Percentiles rank a stretch among this genome's conserved stretches.
Evolutionary conservation across 2,329 filamentous ascomycete genomes (phyloP).

Genomic region (Cadophora luteo-olivacea): DNA sequence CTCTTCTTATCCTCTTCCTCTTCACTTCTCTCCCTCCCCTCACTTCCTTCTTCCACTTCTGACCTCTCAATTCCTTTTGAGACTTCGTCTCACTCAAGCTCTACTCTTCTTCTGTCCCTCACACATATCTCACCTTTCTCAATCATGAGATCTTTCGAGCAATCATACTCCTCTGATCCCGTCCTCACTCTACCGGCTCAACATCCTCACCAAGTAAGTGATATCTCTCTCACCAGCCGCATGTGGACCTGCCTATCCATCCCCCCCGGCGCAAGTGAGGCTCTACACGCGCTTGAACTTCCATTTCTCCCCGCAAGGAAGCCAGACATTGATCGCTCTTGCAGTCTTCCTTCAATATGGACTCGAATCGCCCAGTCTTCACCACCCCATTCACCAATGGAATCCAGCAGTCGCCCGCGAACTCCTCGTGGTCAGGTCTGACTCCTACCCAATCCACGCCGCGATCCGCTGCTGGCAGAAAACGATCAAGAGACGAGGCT

Average conservation of each 20-base stretch:
- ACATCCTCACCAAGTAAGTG: conserved; percentile 36
- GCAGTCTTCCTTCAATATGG: conserved; percentile 40
- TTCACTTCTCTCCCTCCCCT: conserved; percentile 13
- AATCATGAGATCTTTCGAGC: conserved; percentile 41
- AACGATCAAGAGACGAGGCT: conserved; percentile 79
- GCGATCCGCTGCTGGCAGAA: conserved; percentile 64
- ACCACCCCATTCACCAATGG: conserved; percentile 38
- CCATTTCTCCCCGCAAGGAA: background rate
- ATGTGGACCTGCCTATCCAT: background rate
- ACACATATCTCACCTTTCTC: conserved; percentile 20
- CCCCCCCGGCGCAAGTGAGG: background rate
- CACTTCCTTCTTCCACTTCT: conserved; percentile 19
- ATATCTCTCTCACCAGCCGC: conserved; percentile 1
- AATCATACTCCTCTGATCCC: conserved; percentile 39
- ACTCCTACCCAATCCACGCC: conserved; percentile 34
- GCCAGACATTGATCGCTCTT: conserved; percentile 19
- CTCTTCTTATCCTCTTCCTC: conserved; percentile 8
- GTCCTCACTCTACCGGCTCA: conserved; percentile 41
- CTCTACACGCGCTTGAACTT: background rate
- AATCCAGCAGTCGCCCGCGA: conserved; percentile 33
- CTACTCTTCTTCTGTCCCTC: conserved; percentile 12
- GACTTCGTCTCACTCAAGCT: conserved; percentile 12
- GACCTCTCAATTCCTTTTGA: conserved; percentile 25
- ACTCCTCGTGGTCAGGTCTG: conserved; percentile 37
- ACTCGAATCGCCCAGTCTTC: conserved; percentile 34